These are phyloP conservation scores for Sherardia arvensis DNA, from an alignment of 257 asterid genomes.

Conservation along the genomic window DNA sequence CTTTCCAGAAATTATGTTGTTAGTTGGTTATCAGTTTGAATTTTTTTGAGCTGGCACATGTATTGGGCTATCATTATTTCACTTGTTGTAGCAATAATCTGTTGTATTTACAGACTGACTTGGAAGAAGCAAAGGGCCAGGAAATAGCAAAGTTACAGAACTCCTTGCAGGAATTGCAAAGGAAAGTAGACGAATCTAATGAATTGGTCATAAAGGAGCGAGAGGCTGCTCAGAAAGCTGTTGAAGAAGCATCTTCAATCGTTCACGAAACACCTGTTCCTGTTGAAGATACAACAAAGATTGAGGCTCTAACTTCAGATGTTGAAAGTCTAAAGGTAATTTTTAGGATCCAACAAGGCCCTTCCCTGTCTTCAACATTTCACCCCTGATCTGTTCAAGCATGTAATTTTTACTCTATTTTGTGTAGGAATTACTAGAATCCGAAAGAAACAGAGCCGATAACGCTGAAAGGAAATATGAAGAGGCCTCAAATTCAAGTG, in stretches of 20 bases:
- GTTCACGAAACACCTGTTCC: conserved; percentile 64
- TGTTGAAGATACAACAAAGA: conserved; percentile 67
- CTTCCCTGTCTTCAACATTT: conserved; percentile 1
- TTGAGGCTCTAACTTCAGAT: conserved; percentile 66
- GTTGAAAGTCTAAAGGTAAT: conserved; percentile 66
- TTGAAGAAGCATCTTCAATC: conserved; percentile 67
- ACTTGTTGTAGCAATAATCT: conserved; percentile 1
- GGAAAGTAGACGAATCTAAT: conserved; percentile 72
- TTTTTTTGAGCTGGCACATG: neutral
- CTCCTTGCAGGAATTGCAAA: conserved; percentile 58
- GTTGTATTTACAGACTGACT: conserved; percentile 48
- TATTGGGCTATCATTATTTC: neutral
- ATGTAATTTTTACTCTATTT: conserved; percentile 8
- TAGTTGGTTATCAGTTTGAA: neutral
- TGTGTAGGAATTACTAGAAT: conserved; percentile 49
- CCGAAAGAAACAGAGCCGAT: conserved; percentile 76
- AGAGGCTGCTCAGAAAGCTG: conserved; percentile 81
- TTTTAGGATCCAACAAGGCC: conserved; percentile 11
- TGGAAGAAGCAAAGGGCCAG: conserved; percentile 74
- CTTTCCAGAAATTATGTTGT: neutral
- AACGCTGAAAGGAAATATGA: conserved; percentile 54
- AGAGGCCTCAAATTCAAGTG: conserved; percentile 56
- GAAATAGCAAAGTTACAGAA: conserved; percentile 69
- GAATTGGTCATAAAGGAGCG: conserved; percentile 63
- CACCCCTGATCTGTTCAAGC: neutral